These are phyloP conservation scores for Dendrostoma leiphaemia DNA, from an alignment of 2,329 filamentous ascomycete species.

Conservation along the genomic window DNA sequence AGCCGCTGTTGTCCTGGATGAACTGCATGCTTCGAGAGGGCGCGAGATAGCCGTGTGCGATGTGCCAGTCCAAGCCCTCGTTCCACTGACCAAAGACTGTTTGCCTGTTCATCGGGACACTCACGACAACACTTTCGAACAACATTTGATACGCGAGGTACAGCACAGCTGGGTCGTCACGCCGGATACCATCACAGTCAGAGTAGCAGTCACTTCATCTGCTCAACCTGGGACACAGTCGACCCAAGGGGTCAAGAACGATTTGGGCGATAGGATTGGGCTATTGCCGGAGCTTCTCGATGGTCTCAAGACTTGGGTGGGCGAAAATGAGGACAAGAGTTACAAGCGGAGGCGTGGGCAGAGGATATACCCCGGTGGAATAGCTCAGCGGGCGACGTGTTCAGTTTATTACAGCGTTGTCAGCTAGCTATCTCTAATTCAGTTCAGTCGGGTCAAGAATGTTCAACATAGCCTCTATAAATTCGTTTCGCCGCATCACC, in stretches of 20 bases:
- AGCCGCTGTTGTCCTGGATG: background rate
- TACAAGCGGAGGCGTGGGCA: background rate
- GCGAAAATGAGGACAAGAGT: background rate
- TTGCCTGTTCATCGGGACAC: conserved; percentile 21
- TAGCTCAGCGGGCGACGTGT: no score
- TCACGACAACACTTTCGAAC: conserved; percentile 38
- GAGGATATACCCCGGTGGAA: background rate
- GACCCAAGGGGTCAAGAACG: conserved; percentile 31
- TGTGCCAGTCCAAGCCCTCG: conserved; percentile 1
- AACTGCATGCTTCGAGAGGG: background rate
- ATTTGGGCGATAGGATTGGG: conserved; percentile 16
- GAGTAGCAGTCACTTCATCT: conserved; percentile 32
- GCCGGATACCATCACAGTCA: conserved; percentile 34
- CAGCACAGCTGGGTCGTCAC: conserved; percentile 41
- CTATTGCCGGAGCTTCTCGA: background rate
- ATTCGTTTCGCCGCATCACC: no score
- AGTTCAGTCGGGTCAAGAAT: no score
- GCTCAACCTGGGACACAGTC: conserved; percentile 32
- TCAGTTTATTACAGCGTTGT: no score
- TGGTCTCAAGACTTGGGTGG: conserved; percentile 9
- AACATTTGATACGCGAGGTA: conserved; percentile 44
- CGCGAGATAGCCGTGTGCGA: background rate
- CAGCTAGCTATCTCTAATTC: no score
- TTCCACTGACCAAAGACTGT: background rate
- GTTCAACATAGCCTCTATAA: no score